Evolutionary conservation across 371 early-diverging fungal genomes (phyloP).

Genomic region (Mucor piriformis): DNA sequence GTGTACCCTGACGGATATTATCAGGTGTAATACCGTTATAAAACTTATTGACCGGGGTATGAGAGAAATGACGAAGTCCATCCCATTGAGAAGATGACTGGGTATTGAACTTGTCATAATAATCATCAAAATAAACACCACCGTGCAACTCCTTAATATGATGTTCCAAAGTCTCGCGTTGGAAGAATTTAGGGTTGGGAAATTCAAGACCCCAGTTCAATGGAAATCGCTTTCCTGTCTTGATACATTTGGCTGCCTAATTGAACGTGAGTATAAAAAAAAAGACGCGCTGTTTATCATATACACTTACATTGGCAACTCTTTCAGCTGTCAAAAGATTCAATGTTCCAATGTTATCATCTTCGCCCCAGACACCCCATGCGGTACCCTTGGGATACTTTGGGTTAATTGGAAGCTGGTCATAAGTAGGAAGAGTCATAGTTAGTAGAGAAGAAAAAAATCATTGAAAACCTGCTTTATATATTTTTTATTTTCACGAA

Average conservation of each 20-base stretch:
- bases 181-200: slow-evolving; percentile 31
- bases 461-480: not conserved
- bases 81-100: slow-evolving; percentile 52
- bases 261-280: not conserved
- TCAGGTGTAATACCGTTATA: slow-evolving; percentile 33
- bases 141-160: slow-evolving; percentile 11
- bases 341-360: slow-evolving; percentile 50
- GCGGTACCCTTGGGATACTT: slow-evolving; percentile 33
- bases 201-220: slow-evolving; percentile 45
- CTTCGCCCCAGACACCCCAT: slow-evolving; percentile 51
- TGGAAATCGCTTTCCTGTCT: slow-evolving; percentile 33
- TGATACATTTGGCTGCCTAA: slow-evolving; percentile 26
- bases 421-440: slow-evolving; percentile 24
- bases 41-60: slow-evolving; percentile 19
- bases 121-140: slow-evolving; percentile 35
- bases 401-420: slow-evolving; percentile 24
- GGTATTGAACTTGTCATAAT: slow-evolving; percentile 41
- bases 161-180: slow-evolving; percentile 28
- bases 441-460: not conserved
- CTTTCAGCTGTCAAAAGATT: slow-evolving; percentile 40
- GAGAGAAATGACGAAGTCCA: slow-evolving; percentile 42
- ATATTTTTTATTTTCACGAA: not conserved
- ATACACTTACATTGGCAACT: slow-evolving; percentile 31
- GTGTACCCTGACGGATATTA: slow-evolving; percentile 19
- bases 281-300: not conserved